Percentiles rank a stretch among this genome's conserved stretches.
phyloP scores from a whole-genome alignment of 2,329 filamentous ascomycete genomes.

The Apiospora arundinis region DNA sequence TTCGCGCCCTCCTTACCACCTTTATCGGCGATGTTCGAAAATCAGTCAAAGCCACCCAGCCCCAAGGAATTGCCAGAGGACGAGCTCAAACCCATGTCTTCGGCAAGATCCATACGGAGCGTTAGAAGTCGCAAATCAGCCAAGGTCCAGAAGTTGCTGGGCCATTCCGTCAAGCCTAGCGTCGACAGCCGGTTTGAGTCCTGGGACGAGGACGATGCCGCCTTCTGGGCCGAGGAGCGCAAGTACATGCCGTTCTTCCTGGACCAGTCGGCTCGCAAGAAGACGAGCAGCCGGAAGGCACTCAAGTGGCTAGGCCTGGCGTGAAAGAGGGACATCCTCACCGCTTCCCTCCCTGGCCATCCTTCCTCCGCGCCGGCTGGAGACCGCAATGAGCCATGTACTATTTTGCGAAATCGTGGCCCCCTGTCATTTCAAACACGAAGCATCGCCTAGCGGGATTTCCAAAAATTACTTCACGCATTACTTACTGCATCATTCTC shows the following conservation, averaged over 20 bases:
- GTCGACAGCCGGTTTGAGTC: not conserved
- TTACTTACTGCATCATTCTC: not conserved
- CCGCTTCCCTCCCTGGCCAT: too few relatives aligned
- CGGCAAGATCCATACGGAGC: constrained; percentile 26
- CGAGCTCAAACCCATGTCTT: constrained; percentile 31
- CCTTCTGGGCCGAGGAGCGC: constrained; percentile 55
- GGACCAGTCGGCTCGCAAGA: constrained; percentile 31
- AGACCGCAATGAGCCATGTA: too few relatives aligned
- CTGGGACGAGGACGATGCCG: constrained; percentile 43
- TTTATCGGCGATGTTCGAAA: constrained; percentile 32
- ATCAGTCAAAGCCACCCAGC: constrained; percentile 24
- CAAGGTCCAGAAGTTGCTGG: constrained; percentile 33
- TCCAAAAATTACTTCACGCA: not conserved
- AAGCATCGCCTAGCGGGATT: not conserved
- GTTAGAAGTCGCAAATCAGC: constrained; percentile 30
- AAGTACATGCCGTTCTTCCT: constrained; percentile 49
- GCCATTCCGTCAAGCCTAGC: constrained; percentile 19
- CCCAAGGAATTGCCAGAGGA: not conserved
- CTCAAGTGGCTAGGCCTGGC: constrained; percentile 60
- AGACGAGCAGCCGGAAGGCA: constrained; percentile 56
- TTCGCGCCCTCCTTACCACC: constrained; percentile 23
- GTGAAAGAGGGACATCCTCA: constrained; percentile 29
- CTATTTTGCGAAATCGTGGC: not conserved
- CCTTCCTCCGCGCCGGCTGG: too few relatives aligned
- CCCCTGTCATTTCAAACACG: not conserved